Base-by-base conservation (phyloP, 352 stramenopile species). In the Aphanomyces cochlioides region DNA sequence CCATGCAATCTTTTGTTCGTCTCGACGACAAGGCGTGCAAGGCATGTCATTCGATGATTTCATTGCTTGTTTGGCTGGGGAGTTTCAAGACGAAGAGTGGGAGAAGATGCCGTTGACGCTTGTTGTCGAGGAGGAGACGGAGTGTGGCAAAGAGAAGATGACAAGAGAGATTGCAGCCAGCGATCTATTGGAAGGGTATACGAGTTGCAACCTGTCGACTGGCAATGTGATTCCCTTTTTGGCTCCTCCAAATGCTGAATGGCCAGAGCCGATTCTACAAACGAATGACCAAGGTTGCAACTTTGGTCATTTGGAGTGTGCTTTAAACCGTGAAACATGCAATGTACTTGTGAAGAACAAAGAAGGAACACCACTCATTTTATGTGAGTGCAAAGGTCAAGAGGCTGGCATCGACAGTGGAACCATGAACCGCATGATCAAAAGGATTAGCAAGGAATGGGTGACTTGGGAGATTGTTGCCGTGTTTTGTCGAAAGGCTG, bases 1-100 rank as follows among this genome's bases (percentile, higher is more conserved):
- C 60, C 75, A 79, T 61, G 53, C 50, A 10, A 72, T 77, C n/a
- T 79, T 79, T 47, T 72, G 72, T 69, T 72, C 69, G 0, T 79
- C 73, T 4, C 57, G 72, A 72, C 72, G 64, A 73, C 73, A 76
- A 61, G 73, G 73, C 12, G 72, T 76, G 5, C 68, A 45, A 60
- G 72, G 72, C 39, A 76, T 75, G 45, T 5, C 41, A 65, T 77
- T 79, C 41, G 7, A 67, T 53, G 69, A 73, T 3, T 79, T 79
- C 34, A 66, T 76, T 17, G 1, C 64, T 5, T 47, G 47, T 13
- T 74, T 77, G 43, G 21, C 74, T 68, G 65, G 65, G 59, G 65
- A 67, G 48, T 72, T 69, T 69, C 28, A 60, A 60, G 54, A 60
- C 37, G 1, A 41, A 1, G 37, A 17, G 54, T 60, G 54, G 54